Percentiles rank a stretch among this genome's conserved stretches.
Evolutionary conservation across 2,329 filamentous ascomycete species (phyloP).

Genomic region (Exophiala sp.): DNA sequence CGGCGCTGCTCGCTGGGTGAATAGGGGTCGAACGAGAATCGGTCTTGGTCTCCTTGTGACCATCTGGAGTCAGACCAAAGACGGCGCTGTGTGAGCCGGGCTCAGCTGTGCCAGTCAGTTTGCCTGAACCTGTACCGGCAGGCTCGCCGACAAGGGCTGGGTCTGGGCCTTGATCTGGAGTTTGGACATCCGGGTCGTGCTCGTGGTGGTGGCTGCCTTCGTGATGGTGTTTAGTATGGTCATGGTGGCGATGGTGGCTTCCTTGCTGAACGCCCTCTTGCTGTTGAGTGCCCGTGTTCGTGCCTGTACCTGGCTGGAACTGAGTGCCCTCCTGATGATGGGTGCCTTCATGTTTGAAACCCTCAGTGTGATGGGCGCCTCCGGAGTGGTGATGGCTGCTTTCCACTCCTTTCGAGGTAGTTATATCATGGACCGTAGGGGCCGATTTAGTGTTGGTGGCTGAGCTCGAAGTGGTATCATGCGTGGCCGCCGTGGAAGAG

Average conservation of each 20-base stretch:
- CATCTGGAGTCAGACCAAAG: slow-evolving; percentile 27
- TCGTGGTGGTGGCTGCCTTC: background rate
- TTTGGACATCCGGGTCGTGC: slow-evolving; percentile 2
- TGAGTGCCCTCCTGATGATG: background rate
- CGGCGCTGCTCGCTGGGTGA: slow-evolving; percentile 5
- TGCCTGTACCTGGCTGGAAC: background rate
- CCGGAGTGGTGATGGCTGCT: background rate
- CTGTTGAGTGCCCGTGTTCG: background rate
- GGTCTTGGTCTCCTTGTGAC: slow-evolving; percentile 13
- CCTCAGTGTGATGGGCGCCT: background rate
- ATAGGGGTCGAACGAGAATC: background rate
- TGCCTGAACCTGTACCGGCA: slow-evolving; percentile 6
- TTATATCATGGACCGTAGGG: background rate
- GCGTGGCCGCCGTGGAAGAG: background rate
- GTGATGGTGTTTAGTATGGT: background rate
- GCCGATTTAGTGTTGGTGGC: background rate
- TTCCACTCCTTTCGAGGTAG: background rate
- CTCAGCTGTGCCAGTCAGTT: slow-evolving; percentile 20
- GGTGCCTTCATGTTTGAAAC: no score
- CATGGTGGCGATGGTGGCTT: background rate
- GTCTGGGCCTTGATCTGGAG: slow-evolving; percentile 18
- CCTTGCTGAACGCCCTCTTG: background rate
- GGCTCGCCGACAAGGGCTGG: slow-evolving; percentile 19
- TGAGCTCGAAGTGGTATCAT: background rate
- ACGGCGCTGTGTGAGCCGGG: slow-evolving; percentile 27